Conservation (phyloP, 306 rosid species). For the Vachellia collinsii region DNA sequence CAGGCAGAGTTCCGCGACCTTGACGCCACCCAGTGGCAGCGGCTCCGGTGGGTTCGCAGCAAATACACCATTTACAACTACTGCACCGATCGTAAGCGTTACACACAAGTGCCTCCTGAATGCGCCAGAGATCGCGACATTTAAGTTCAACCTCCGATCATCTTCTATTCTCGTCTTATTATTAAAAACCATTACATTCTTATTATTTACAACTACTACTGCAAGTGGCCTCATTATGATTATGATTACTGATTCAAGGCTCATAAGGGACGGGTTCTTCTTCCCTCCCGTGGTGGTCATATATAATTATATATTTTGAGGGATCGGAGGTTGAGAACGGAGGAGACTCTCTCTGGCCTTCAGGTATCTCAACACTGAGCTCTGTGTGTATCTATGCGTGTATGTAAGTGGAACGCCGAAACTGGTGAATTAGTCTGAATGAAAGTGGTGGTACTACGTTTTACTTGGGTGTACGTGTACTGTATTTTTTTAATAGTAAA, state of each 20-base stretch:
- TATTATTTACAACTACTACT: not conserved
- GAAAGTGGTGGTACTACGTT: not conserved
- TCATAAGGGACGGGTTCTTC: conserved; percentile 9
- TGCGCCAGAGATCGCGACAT: conserved; percentile 77
- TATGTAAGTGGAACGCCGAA: not conserved
- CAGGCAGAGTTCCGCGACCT: conserved; percentile 74
- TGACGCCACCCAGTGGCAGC: conserved; percentile 60
- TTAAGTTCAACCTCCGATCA: conserved; percentile 31
- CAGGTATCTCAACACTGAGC: not conserved
- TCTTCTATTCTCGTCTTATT: not conserved
- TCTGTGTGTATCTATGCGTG: not conserved
- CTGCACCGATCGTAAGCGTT: conserved; percentile 70
- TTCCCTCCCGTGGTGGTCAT: not conserved
- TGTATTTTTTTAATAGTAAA: not conserved
- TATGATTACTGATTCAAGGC: not conserved
- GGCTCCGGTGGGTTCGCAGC: conserved; percentile 69
- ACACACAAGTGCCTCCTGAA: conserved; percentile 53
- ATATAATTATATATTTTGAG: conserved; percentile 16
- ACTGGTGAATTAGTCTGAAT: not conserved
- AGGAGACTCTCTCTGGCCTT: conserved; percentile 7
- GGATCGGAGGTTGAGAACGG: conserved; percentile 12
- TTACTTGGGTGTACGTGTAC: not conserved
- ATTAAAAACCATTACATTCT: not conserved
- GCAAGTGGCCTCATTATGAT: not conserved
- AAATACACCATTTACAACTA: conserved; percentile 86